These are phyloP conservation scores for Chlorella variabilis DNA, from an alignment of 163 green algal genomes.

Conservation along the genomic window DNA sequence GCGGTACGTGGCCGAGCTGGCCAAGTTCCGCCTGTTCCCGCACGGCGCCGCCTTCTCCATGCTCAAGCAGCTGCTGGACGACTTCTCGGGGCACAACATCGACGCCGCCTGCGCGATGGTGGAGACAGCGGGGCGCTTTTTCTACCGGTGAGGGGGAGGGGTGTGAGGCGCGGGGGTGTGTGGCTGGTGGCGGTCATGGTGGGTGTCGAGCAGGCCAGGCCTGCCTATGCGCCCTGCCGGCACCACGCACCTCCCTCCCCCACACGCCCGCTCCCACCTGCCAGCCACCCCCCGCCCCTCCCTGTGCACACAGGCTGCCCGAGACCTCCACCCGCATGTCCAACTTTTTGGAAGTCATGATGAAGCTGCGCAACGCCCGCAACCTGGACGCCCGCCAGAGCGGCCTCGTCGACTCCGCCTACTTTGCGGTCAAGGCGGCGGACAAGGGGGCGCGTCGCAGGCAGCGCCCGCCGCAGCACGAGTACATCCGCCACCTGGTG, in stretches of 20 bases:
- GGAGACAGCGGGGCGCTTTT: conserved; percentile 86
- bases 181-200: not conserved
- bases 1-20: conserved; percentile 86
- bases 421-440: conserved; percentile 64
- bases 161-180: not conserved
- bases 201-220: not conserved
- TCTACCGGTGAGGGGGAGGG: conserved; percentile 56
- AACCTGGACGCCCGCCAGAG: conserved; percentile 87
- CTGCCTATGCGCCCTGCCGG: not conserved
- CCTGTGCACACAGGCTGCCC: conserved; percentile 46
- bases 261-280: not conserved
- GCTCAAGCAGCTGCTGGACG: conserved; percentile 54
- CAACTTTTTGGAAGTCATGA: conserved; percentile 89
- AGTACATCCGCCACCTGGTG: conserved; percentile 93
- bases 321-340: conserved; percentile 79
- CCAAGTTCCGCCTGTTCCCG: conserved; percentile 87
- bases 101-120: conserved; percentile 87
- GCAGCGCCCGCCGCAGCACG: conserved; percentile 61
- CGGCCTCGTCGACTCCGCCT: conserved; percentile 87
- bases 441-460: conserved; percentile 60
- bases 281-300: not conserved
- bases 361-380: conserved; percentile 82
- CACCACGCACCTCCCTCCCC: not conserved
- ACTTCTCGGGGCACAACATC: conserved; percentile 80
- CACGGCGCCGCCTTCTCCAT: conserved; percentile 46